These are phyloP conservation scores for Zizania latifolia DNA, from an alignment of 176 grass and related monocot species.

Conservation along the genomic window DNA sequence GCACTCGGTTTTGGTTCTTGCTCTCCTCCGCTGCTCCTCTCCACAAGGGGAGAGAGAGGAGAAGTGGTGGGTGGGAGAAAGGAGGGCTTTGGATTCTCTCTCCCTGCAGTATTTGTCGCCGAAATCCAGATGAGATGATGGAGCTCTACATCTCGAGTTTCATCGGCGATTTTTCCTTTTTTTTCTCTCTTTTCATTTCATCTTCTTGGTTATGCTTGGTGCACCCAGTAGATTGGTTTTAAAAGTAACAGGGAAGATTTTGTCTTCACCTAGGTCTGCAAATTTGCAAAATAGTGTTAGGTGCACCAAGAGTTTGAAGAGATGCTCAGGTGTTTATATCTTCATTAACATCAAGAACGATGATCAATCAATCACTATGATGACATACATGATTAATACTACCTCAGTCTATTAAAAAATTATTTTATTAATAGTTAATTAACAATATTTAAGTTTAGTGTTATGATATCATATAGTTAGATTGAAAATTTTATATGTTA, in stretches of 20 bases:
- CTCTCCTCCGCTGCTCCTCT: constrained; percentile 28
- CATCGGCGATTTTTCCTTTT: constrained; percentile 19
- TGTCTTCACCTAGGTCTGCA: too few species aligned
- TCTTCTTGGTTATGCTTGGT: neutral
- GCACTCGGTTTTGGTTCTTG: constrained; percentile 42
- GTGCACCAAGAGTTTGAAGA: neutral
- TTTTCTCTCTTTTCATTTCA: neutral
- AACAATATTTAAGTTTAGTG: too few species aligned
- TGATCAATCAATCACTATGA: neutral
- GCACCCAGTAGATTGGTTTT: neutral
- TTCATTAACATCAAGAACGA: neutral
- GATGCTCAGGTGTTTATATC: neutral
- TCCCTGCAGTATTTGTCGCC: constrained; percentile 55
- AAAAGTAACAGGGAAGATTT: neutral
- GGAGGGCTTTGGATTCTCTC: constrained; percentile 85
- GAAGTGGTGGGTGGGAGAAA: constrained; percentile 43
- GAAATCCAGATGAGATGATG: constrained; percentile 55
- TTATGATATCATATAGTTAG: too few species aligned
- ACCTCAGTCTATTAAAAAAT: too few species aligned
- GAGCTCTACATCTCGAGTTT: constrained; percentile 32
- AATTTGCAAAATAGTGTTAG: neutral
- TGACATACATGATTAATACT: neutral
- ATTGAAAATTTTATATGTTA: too few species aligned
- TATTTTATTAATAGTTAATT: too few species aligned
- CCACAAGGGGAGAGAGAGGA: constrained; percentile 19